These are phyloP conservation scores for Helicocarpus griseus DNA, from an alignment of 2,329 filamentous ascomycete genomes.

Conservation along the genomic window DNA sequence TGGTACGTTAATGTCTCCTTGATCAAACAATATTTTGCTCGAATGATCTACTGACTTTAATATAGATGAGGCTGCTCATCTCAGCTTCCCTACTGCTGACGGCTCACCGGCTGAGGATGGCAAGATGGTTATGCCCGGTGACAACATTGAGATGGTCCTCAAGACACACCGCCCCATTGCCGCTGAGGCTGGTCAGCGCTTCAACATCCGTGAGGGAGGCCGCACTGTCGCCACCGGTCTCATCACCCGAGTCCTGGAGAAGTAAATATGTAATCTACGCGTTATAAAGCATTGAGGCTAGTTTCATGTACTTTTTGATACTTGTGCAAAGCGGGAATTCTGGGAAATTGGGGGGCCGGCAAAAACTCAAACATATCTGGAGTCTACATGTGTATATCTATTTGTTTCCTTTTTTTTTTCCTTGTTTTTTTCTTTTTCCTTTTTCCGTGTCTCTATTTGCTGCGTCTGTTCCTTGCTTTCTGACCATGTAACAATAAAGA, in stretches of 20 bases:
- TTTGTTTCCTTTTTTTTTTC: neutral
- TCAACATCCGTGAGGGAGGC: conserved; percentile 97
- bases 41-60: conserved; percentile 1
- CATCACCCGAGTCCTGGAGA: conserved; percentile 59
- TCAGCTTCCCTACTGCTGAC: conserved; percentile 77
- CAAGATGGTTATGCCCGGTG: conserved; percentile 93
- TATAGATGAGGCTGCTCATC: conserved; percentile 56
- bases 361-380: conserved; percentile 2
- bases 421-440: neutral
- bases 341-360: conserved; percentile 1
- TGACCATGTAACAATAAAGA: conserved; percentile 3
- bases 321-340: conserved; percentile 6
- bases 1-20: conserved; percentile 47
- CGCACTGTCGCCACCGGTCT: conserved; percentile 78
- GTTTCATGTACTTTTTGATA: conserved; percentile 3
- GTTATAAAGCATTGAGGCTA: neutral
- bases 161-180: conserved; percentile 77
- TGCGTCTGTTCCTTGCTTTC: neutral
- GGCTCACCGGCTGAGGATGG: too few species aligned
- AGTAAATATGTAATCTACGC: conserved; percentile 22
- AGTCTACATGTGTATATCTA: conserved; percentile 4
- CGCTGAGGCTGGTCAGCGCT: conserved; percentile 82
- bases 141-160: conserved; percentile 97
- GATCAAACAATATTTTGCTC: conserved; percentile 1
- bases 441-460: neutral